Base-by-base conservation (phyloP, 805 yeast genomes). In the Hemisphaericaspora nanyangensis region DNA sequence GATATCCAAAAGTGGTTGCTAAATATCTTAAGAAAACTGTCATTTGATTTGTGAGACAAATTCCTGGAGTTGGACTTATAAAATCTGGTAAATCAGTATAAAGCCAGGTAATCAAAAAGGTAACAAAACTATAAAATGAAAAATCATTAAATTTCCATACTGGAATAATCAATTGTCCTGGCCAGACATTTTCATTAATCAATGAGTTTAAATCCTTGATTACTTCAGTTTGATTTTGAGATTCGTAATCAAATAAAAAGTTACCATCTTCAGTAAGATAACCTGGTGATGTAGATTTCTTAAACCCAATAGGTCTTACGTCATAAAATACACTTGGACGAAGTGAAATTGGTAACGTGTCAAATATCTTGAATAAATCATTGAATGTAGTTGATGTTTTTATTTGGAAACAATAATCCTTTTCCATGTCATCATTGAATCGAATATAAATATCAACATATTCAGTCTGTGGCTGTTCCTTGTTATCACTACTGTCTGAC, bases 41-140 rank as follows among this genome's bases (percentile, higher is more conserved):
- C 19, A 79, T 40, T 49, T 79, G 77, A 51, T 80, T 82, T 8
- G 95, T 83, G 40, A 88, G 63, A 48, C 90, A 84, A 41, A 80
- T 74, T 17, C 96, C 96, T 0, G 98, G 98, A 4, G 98, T 91
- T 34, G 97, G 97, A 26, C 90, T 77, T 38, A 88, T 68, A 51
- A 70, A 75, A 55, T 88, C 96, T 2, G 99, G 99, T 58, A 93
- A 72, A 65, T 93, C 98, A 1, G 95, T 81, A 61, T 90, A 93
- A 43, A 93, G 74, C 98, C 99, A 93, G 13, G 65, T 62, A 7
- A 74, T 37, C 50, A 86, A 63, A 4, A 65, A 41, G 1, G 70
- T 36, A 13, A 67, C 35, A 38, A 72, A 55, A 25, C 69, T 48
- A 48, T 70, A 65, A 46, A 61, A 72, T 20, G 67, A 70, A 43